phyloP scores from a whole-genome alignment of 805 yeast species.

The Scheffersomyces stipitis region DNA sequence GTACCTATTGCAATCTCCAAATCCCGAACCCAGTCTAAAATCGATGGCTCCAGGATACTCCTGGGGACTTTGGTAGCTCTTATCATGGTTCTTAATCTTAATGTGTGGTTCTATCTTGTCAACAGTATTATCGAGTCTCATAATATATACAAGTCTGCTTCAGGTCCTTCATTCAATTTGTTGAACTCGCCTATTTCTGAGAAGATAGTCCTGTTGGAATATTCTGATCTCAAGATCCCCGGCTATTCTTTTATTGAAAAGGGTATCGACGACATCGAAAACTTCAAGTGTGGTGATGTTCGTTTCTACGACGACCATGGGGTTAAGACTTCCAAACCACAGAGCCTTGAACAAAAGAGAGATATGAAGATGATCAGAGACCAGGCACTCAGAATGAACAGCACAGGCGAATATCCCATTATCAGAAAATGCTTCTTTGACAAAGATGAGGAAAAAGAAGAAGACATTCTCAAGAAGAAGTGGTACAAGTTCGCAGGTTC shows the following conservation, averaged over 20 bases:
- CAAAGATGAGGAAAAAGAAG: constrained; percentile 8
- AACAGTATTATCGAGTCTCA: not conserved
- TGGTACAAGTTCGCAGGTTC: constrained; percentile 15
- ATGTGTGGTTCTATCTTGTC: not conserved
- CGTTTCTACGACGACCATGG: not conserved
- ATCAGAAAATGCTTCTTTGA: constrained; percentile 11
- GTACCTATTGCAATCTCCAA: not conserved
- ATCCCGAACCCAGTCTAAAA: not conserved
- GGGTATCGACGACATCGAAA: not conserved
- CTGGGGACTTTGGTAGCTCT: not conserved
- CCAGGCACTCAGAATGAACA: constrained; percentile 7
- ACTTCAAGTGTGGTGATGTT: not conserved
- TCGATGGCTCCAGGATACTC: not conserved
- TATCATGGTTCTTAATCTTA: not conserved
- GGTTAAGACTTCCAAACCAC: not conserved
- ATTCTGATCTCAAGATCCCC: not conserved
- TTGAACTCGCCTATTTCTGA: not conserved
- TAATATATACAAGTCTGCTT: not conserved
- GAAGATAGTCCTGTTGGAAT: not conserved
- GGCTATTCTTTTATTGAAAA: not conserved
- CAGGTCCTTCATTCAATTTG: not conserved
- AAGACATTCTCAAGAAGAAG: constrained; percentile 8
- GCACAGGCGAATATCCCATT: constrained; percentile 4
- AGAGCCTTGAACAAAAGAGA: not conserved
- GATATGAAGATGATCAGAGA: constrained; percentile 10